phyloP scores from a whole-genome alignment of 495 filamentous ascomycete species.

The Echria macrotheca region DNA sequence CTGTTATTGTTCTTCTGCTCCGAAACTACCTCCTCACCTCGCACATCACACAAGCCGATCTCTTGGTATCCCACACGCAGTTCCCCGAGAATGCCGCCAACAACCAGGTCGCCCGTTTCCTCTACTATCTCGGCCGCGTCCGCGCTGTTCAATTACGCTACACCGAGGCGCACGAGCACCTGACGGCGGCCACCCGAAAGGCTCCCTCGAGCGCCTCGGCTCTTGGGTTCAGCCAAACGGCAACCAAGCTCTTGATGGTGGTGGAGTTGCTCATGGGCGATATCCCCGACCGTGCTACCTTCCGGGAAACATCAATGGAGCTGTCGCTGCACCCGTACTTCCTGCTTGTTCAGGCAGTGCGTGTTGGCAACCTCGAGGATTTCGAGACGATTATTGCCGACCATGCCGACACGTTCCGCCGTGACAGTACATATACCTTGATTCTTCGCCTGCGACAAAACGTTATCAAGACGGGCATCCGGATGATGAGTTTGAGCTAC shows the following conservation, averaged over 20 bases:
- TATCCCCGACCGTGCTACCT: constrained; percentile 89
- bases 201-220: constrained; percentile 84
- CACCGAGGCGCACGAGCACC: constrained; percentile 91
- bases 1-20: constrained; percentile 87
- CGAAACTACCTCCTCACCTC: constrained; percentile 95
- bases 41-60: constrained; percentile 93
- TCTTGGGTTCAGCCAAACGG: constrained; percentile 88
- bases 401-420: constrained; percentile 77
- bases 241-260: constrained; percentile 87
- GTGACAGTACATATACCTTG: constrained; percentile 91
- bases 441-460: constrained; percentile 93
- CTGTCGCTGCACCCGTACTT: constrained; percentile 86
- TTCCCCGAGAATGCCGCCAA: constrained; percentile 92
- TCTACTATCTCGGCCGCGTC: constrained; percentile 94
- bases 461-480: constrained; percentile 98
- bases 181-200: constrained; percentile 88
- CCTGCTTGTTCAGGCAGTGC: constrained; percentile 86
- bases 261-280: constrained; percentile 98
- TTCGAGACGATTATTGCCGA: constrained; percentile 78
- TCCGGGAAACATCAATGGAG: constrained; percentile 83
- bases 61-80: constrained; percentile 87
- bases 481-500: constrained; percentile 98
- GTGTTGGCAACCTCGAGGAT: constrained; percentile 87
- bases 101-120: constrained; percentile 93
- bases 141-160: constrained; percentile 94